A percentile compares a stretch with the other conserved stretches of the same genome.
Conservation (phyloP, 768 basidiomycete species). For the Tricholoma flavovirens region DNA sequence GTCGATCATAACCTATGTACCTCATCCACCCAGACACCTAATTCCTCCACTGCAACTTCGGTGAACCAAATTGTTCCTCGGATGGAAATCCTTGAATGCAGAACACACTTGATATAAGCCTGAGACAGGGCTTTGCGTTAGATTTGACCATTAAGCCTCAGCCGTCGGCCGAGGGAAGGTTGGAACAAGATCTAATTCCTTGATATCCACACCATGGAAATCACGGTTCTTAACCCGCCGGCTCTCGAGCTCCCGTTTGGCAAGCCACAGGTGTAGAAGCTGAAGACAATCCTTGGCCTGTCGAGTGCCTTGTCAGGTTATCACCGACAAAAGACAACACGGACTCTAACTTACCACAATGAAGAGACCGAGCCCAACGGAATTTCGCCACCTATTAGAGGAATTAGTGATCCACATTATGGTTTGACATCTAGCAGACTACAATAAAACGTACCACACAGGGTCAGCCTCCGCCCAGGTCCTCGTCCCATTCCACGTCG, state of each 20-base stretch:
- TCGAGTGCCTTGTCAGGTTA: background rate
- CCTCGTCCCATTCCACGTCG: conserved; percentile 50
- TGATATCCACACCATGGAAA: conserved; percentile 67
- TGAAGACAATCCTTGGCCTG: conserved; percentile 66
- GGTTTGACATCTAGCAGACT: background rate
- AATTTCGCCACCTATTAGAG: conserved; percentile 54
- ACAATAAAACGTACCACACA: conserved; percentile 47
- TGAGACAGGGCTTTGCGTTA: background rate
- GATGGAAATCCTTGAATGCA: no score
- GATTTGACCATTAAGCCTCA: background rate
- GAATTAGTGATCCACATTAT: background rate
- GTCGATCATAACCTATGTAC: no score
- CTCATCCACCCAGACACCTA: no score
- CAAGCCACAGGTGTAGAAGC: conserved; percentile 61
- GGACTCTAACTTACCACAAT: conserved; percentile 42
- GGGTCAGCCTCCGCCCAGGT: conserved; percentile 68
- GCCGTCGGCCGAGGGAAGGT: conserved; percentile 6
- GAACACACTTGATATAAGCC: background rate
- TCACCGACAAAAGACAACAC: background rate
- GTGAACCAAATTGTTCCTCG: no score
- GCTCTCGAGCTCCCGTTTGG: conserved; percentile 66
- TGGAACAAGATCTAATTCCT: conserved; percentile 59
- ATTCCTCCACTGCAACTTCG: no score
- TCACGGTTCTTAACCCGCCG: conserved; percentile 63
- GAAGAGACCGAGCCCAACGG: conserved; percentile 63